Conservation (phyloP, 139 green algal genomes). For the Edaphochlamys debaryana region DNA sequence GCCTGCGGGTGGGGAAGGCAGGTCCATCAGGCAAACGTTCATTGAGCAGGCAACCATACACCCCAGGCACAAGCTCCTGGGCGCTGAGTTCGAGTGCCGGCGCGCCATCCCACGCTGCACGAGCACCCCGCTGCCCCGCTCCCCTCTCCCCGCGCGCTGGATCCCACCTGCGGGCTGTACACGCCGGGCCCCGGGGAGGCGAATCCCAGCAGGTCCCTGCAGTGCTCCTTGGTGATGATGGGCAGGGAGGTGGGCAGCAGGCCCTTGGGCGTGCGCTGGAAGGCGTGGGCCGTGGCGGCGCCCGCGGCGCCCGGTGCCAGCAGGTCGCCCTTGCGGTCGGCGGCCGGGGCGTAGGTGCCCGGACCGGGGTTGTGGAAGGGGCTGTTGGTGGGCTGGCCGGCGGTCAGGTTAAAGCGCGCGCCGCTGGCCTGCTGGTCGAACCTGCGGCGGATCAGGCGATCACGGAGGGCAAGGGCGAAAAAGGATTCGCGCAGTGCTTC, state of each 20-base stretch:
- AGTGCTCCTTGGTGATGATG: slow-evolving; percentile 43
- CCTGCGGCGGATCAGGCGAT: slow-evolving; percentile 11
- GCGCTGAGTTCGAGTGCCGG: too few species aligned
- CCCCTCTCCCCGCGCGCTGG: too few species aligned
- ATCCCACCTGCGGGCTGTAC: too few species aligned
- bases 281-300: slow-evolving; percentile 8
- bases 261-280: slow-evolving; percentile 6
- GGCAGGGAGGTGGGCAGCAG: not conserved
- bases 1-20: too few species aligned
- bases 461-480: too few species aligned
- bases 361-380: slow-evolving; percentile 50
- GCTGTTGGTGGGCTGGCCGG: slow-evolving; percentile 35
- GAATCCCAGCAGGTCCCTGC: not conserved
- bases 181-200: slow-evolving; percentile 17
- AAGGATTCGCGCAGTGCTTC: too few species aligned
- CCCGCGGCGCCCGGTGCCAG: not conserved
- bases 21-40: too few species aligned
- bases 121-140: too few species aligned
- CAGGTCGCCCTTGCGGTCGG: slow-evolving; percentile 1
- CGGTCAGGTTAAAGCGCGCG: slow-evolving; percentile 33
- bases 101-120: too few species aligned
- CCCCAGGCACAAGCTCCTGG: too few species aligned
- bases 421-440: slow-evolving; percentile 43
- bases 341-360: slow-evolving; percentile 40
- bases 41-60: too few species aligned